These are phyloP conservation scores for Debaryomycetaceae sp. DNA, from an alignment of 1,139 yeast genomes.

Conservation along the genomic window DNA sequence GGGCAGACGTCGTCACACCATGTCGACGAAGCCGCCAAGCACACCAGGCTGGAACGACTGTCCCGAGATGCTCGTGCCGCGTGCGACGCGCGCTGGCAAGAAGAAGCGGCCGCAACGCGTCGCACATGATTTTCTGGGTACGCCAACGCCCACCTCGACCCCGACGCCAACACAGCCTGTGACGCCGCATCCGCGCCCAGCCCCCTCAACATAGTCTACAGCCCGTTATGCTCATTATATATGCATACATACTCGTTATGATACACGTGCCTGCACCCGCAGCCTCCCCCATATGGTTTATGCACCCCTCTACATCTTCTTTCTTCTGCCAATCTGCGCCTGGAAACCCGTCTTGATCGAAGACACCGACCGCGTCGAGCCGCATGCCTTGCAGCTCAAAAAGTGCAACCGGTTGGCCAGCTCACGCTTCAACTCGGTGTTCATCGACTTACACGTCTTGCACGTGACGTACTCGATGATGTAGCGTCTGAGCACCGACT, in stretches of 20 bases:
- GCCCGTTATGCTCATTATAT: too few species aligned
- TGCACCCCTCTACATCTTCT: constrained; percentile 30
- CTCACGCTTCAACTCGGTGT: constrained; percentile 93
- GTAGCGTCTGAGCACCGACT: constrained; percentile 92
- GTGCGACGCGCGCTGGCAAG: constrained; percentile 5
- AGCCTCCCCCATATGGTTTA: not conserved
- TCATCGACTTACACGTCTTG: constrained; percentile 97
- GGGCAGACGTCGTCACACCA: too few species aligned
- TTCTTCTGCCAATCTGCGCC: constrained; percentile 84
- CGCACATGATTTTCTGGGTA: constrained; percentile 7
- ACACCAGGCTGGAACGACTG: constrained; percentile 51
- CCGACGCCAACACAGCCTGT: constrained; percentile 2
- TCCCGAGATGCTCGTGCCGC: constrained; percentile 24
- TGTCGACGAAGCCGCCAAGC: too few species aligned
- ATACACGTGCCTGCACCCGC: not conserved
- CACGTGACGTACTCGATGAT: constrained; percentile 97
- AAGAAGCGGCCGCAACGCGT: constrained; percentile 9
- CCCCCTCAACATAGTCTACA: not conserved
- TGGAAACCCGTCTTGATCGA: constrained; percentile 99
- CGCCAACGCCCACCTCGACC: constrained; percentile 3
- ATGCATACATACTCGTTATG: too few species aligned
- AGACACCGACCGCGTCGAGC: constrained; percentile 94
- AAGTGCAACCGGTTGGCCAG: constrained; percentile 93
- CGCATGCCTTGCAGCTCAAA: constrained; percentile 97
- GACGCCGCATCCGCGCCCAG: constrained; percentile 1